Evolutionary conservation across 345 rosid genomes (phyloP).

Genomic region (Eucalyptus viminalis): DNA sequence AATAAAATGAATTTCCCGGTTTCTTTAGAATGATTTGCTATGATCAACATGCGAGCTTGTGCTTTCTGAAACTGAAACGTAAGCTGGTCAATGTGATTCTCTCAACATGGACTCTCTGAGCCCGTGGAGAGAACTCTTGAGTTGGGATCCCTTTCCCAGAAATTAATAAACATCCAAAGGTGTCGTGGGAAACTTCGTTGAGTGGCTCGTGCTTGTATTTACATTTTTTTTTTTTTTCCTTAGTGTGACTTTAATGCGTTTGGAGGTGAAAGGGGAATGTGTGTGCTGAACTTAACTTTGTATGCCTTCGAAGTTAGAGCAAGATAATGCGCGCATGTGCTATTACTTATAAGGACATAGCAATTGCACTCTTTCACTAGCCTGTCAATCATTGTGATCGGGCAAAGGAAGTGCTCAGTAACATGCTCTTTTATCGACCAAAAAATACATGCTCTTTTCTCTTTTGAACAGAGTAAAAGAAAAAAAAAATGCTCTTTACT

Average conservation of each 20-base stretch:
- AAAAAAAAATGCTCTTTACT: neutral
- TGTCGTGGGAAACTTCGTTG: neutral
- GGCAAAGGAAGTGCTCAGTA: neutral
- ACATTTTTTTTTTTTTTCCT: neutral
- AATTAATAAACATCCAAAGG: neutral
- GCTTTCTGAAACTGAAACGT: neutral
- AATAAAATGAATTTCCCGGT: neutral
- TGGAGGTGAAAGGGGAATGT: neutral
- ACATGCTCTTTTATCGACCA: neutral
- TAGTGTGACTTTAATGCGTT: neutral
- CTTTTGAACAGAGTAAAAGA: neutral
- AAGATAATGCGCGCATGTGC: neutral
- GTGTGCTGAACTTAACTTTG: neutral
- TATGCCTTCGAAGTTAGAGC: neutral
- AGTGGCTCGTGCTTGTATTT: neutral
- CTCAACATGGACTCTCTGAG: neutral
- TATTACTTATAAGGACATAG: neutral
- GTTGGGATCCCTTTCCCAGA: neutral
- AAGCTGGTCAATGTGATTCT: neutral
- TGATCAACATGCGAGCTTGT: neutral
- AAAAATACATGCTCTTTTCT: neutral
- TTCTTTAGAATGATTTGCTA: neutral
- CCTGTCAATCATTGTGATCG: neutral
- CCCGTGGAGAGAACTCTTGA: neutral
- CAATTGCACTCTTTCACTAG: neutral